These are phyloP conservation scores for Wickerhamiella hasegawae DNA, from an alignment of 805 yeast genomes.

Conservation along the genomic window DNA sequence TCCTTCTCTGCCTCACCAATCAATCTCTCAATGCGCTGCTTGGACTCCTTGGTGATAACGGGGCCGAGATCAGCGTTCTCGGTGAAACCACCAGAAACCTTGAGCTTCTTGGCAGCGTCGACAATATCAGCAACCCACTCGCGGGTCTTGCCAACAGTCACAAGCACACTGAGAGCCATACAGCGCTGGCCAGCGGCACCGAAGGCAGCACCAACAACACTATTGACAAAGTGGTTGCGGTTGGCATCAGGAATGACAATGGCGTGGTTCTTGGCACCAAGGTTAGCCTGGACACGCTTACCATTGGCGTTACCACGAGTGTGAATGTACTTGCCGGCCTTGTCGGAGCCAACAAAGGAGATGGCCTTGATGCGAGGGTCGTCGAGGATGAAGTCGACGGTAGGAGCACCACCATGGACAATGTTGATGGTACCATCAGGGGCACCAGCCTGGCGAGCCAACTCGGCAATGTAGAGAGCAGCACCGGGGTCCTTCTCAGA, in stretches of 20 bases:
- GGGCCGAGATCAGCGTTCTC: slow-evolving; percentile 54
- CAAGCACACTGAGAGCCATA: slow-evolving; percentile 61
- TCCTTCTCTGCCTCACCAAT: slow-evolving; percentile 40
- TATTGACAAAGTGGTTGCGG: slow-evolving; percentile 43
- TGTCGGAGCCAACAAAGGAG: slow-evolving; percentile 67
- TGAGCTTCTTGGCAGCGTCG: slow-evolving; percentile 37
- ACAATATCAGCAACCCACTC: slow-evolving; percentile 49
- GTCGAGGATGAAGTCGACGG: slow-evolving; percentile 53
- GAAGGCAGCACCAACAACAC: slow-evolving; percentile 59
- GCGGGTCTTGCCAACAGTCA: slow-evolving; percentile 51
- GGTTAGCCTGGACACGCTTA: slow-evolving; percentile 60
- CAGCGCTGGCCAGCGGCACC: slow-evolving; percentile 81
- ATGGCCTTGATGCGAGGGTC: slow-evolving; percentile 64
- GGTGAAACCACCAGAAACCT: slow-evolving; percentile 53
- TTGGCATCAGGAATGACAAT: slow-evolving; percentile 60
- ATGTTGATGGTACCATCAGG: slow-evolving; percentile 60
- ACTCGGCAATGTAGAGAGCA: slow-evolving; percentile 55
- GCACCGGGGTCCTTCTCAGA: slow-evolving; percentile 74
- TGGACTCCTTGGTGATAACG: slow-evolving; percentile 44
- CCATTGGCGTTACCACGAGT: slow-evolving; percentile 49
- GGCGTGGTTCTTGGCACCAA: slow-evolving; percentile 70
- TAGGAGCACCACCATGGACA: slow-evolving; percentile 57
- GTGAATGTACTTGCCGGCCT: slow-evolving; percentile 62
- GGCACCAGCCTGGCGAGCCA: slow-evolving; percentile 55
- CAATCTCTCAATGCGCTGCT: slow-evolving; percentile 38